phyloP scores from a whole-genome alignment of 306 rosid species.

The Pterocarpus macrocarpus region DNA sequence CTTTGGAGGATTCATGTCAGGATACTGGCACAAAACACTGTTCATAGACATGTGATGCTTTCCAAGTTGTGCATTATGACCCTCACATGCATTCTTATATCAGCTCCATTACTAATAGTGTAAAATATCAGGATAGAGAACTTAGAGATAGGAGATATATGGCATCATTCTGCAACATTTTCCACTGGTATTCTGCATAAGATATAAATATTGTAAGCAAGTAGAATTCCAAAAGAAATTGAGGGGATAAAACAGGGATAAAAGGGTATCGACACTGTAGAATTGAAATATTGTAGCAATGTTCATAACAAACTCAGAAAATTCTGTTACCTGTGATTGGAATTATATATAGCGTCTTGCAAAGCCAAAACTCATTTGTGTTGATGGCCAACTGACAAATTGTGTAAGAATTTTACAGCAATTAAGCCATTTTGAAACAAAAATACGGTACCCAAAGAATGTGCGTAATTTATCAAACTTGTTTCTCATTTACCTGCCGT shows the following conservation, averaged over 20 bases:
- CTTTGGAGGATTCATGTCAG: background rate
- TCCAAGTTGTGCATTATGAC: conserved; percentile 26
- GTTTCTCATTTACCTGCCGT: background rate
- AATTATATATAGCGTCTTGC: background rate
- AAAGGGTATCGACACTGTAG: background rate
- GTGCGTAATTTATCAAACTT: background rate
- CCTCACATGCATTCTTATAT: background rate
- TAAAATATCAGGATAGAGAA: background rate
- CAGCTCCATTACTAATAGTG: conserved; percentile 14
- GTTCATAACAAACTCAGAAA: too few relatives aligned
- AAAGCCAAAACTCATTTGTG: background rate
- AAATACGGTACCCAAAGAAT: background rate
- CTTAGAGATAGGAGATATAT: background rate
- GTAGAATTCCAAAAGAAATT: background rate
- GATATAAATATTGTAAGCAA: background rate
- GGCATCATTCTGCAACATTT: conserved; percentile 45
- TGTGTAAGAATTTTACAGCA: too few relatives aligned
- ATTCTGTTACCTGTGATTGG: too few relatives aligned
- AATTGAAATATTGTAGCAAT: background rate
- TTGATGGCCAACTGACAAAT: background rate
- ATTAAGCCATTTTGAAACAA: background rate
- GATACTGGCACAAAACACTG: conserved; percentile 18
- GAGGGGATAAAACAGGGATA: too few relatives aligned
- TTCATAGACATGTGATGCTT: conserved; percentile 9
- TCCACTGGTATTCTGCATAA: conserved; percentile 19